Evolutionary conservation across 805 yeast genomes (phyloP).

Genomic region (Sugiyamaella qingdaonensis): DNA sequence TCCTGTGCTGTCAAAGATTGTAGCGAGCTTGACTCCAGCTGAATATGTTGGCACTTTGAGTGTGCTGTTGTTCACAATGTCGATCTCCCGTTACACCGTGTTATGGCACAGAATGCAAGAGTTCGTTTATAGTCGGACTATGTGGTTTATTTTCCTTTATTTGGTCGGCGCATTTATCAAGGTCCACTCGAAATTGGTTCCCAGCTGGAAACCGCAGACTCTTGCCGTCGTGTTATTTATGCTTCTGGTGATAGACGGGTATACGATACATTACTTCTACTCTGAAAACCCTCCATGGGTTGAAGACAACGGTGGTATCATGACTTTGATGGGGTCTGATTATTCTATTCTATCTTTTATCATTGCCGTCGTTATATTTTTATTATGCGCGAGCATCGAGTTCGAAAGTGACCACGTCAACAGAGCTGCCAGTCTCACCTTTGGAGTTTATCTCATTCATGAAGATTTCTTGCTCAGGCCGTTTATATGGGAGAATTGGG

Average conservation of each 20-base stretch:
- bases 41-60: conserved; percentile 5
- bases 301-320: neutral
- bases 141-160: conserved; percentile 4
- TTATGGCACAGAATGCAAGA: neutral
- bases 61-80: neutral
- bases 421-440: conserved; percentile 1
- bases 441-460: conserved; percentile 8
- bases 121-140: neutral
- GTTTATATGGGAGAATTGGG: neutral
- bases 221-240: neutral
- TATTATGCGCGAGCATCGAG: neutral
- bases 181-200: neutral
- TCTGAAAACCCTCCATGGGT: too few relatives aligned
- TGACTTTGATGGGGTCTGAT: neutral
- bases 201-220: neutral
- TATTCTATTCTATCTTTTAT: neutral
- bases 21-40: neutral
- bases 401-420: conserved; percentile 3
- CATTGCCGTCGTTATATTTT: conserved; percentile 1
- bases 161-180: conserved; percentile 3
- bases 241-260: neutral
- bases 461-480: neutral
- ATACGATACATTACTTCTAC: neutral
- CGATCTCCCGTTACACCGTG: neutral
- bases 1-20: conserved; percentile 2